Conservation (phyloP, 805 yeast genomes). For the Komagataella mondaviorum region DNA sequence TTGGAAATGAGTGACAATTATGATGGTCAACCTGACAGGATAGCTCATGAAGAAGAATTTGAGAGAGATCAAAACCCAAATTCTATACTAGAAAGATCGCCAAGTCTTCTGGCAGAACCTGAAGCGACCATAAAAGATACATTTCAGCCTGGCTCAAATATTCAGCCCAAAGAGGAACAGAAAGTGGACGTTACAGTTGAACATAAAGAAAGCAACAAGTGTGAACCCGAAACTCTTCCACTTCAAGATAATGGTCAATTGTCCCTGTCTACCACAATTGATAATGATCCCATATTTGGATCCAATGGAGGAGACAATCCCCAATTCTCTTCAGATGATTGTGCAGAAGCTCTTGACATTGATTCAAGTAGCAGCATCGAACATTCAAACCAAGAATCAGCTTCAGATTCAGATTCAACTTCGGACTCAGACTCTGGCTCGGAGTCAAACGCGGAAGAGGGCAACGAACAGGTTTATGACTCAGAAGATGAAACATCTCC, state of each 20-base stretch:
- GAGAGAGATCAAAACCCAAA: not conserved
- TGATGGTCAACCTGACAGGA: not conserved
- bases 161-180: not conserved
- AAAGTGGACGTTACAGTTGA: not conserved
- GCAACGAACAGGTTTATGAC: constrained; percentile 26
- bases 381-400: constrained; percentile 4
- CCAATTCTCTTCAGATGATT: not conserved
- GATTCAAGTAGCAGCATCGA: not conserved
- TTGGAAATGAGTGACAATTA: not conserved
- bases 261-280: not conserved
- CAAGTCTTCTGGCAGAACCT: not conserved
- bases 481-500: constrained; percentile 16
- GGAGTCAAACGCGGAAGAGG: constrained; percentile 11
- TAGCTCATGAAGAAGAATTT: not conserved
- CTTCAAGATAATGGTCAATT: not conserved
- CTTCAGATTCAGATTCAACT: constrained; percentile 8
- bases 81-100: not conserved
- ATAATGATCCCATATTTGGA: not conserved
- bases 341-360: not conserved
- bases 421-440: constrained; percentile 12
- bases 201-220: not conserved
- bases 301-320: not conserved
- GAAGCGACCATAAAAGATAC: not conserved
- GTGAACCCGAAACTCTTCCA: not conserved
- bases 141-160: not conserved